phyloP scores from a whole-genome alignment of 2,329 filamentous ascomycete genomes.

The Epichloe festucae region DNA sequence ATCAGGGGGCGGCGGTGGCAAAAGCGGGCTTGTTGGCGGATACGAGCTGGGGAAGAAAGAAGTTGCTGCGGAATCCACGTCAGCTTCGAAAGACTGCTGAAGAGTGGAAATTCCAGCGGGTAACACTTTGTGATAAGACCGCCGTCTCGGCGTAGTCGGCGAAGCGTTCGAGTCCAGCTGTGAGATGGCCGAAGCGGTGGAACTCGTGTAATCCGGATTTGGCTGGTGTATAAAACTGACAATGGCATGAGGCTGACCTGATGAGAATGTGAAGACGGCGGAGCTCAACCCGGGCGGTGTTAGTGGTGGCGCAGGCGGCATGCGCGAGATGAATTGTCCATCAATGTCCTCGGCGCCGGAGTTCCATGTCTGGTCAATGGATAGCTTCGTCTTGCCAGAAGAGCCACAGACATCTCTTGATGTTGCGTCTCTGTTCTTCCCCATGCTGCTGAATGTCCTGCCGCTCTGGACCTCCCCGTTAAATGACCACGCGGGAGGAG shows the following conservation, averaged over 20 bases:
- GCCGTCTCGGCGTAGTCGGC: constrained; percentile 23
- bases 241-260: constrained; percentile 17
- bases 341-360: constrained; percentile 14
- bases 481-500: constrained; percentile 13
- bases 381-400: constrained; percentile 8
- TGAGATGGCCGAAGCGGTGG: constrained; percentile 16
- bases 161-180: constrained; percentile 14
- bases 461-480: constrained; percentile 12
- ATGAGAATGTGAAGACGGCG: constrained; percentile 29
- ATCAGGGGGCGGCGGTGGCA: constrained; percentile 33
- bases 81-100: constrained; percentile 11
- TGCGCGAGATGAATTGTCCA: constrained; percentile 22
- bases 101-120: constrained; percentile 21
- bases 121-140: constrained; percentile 30
- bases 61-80: constrained; percentile 15
- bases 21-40: constrained; percentile 32
- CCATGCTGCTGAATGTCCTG: constrained; percentile 1
- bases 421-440: constrained; percentile 1
- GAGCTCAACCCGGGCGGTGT: constrained; percentile 33
- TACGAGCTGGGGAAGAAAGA: constrained; percentile 35
- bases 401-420: constrained; percentile 7
- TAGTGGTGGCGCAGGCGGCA: constrained; percentile 34
- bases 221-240: constrained; percentile 33
- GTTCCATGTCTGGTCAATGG: constrained; percentile 16
- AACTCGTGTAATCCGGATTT: constrained; percentile 35